Percentiles rank a stretch among this genome's conserved stretches.
phyloP scores from a whole-genome alignment of 805 yeast species.

The Pichia ethanolica region DNA sequence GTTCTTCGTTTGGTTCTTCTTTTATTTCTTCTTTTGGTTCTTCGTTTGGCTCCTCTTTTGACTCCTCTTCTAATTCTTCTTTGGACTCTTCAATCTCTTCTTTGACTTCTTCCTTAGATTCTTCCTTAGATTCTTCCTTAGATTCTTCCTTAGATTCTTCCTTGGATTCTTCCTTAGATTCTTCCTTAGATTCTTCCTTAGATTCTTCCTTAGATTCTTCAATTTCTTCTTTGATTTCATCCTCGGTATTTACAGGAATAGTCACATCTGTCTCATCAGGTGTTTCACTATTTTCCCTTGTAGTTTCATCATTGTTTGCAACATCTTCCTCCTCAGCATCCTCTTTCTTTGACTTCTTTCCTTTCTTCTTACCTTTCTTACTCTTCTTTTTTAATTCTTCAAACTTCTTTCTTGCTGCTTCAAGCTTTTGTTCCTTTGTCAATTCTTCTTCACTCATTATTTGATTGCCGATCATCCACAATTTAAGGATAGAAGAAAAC shows the following conservation, averaged over 20 bases:
- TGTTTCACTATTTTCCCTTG: neutral
- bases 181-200: neutral
- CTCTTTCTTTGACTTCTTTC: slow-evolving; percentile 11
- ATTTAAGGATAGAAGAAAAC: too few relatives aligned
- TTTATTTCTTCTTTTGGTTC: too few relatives aligned
- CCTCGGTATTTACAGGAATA: neutral
- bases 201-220: neutral
- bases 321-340: slow-evolving; percentile 3
- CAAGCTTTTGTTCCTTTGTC: slow-evolving; percentile 28
- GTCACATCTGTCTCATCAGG: neutral
- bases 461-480: too few relatives aligned
- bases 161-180: neutral
- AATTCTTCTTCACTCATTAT: slow-evolving; percentile 21
- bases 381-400: slow-evolving; percentile 28
- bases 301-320: slow-evolving; percentile 1
- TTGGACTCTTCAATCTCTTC: neutral
- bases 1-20: too few relatives aligned
- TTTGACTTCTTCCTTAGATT: neutral
- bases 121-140: neutral
- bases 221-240: slow-evolving; percentile 1
- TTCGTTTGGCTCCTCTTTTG: too few relatives aligned
- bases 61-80: too few relatives aligned
- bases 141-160: slow-evolving; percentile 1
- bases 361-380: slow-evolving; percentile 19
- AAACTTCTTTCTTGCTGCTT: slow-evolving; percentile 30